Evolutionary conservation across 2,329 filamentous ascomycete species (phyloP).

Genomic region (Pestalotiopsis sp.): DNA sequence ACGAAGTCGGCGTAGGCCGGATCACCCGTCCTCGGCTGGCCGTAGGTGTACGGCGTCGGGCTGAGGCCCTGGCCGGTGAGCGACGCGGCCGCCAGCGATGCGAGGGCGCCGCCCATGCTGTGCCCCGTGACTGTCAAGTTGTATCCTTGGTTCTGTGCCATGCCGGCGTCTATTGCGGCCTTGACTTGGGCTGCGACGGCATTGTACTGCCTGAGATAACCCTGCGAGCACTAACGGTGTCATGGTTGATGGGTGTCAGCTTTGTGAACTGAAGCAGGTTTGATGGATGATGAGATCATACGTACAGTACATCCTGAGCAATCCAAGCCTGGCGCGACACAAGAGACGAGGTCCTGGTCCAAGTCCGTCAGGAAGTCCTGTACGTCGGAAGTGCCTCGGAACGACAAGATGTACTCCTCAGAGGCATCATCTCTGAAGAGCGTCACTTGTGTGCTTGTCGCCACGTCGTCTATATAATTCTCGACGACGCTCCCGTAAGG

Average conservation of each 20-base stretch:
- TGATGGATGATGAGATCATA: not conserved
- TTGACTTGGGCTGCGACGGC: conserved; percentile 2
- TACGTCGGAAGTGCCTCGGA: conserved; percentile 4
- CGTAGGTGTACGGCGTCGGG: conserved; percentile 48
- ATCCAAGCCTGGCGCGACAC: conserved; percentile 5
- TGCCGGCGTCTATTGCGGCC: not conserved
- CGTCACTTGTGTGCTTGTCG: conserved; percentile 3
- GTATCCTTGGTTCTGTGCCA: conserved; percentile 23
- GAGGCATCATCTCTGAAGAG: conserved; percentile 9
- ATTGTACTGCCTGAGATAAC: conserved; percentile 10
- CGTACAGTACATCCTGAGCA: conserved; percentile 2
- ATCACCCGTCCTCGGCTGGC: conserved; percentile 48
- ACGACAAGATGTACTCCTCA: conserved; percentile 6
- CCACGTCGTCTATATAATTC: conserved; percentile 1
- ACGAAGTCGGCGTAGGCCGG: conserved; percentile 39
- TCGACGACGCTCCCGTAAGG: conserved; percentile 3
- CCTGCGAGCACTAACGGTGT: not conserved
- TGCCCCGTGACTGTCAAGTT: conserved; percentile 45
- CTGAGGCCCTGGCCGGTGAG: conserved; percentile 31
- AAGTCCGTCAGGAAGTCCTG: conserved; percentile 10
- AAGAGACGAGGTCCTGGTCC: conserved; percentile 10
- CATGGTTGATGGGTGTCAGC: too few species aligned
- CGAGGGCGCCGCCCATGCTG: conserved; percentile 49
- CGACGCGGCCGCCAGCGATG: conserved; percentile 43
- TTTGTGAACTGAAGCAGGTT: not conserved